Conservation (phyloP, 106 monocot genomes). For the Amphibolis antarctica region DNA sequence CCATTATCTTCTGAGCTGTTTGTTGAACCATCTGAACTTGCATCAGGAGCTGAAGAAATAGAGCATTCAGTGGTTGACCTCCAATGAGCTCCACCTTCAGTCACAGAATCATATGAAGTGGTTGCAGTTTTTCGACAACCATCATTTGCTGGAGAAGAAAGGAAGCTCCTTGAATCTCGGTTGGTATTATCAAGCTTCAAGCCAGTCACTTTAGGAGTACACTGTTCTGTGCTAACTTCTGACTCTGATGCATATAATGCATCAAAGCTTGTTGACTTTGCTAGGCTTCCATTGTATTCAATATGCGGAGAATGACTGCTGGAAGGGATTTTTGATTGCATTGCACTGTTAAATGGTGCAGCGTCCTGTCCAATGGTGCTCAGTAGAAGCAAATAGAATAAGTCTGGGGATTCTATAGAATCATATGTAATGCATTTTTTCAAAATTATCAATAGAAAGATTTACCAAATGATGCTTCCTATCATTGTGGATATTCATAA, state of each 20-base stretch:
- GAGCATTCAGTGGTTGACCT: conserved; percentile 46
- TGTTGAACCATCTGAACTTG: conserved; percentile 47
- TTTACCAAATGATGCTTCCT: too few species aligned
- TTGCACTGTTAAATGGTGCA: conserved; percentile 2
- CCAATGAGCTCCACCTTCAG: conserved; percentile 6
- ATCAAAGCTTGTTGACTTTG: conserved; percentile 65
- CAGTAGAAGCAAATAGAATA: neutral
- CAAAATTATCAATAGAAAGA: too few species aligned
- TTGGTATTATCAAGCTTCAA: conserved; percentile 13
- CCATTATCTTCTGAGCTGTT: conserved; percentile 62
- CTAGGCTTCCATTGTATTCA: conserved; percentile 31
- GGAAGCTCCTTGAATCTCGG: conserved; percentile 22
- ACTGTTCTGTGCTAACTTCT: conserved; percentile 50
- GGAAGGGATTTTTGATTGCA: conserved; percentile 27
- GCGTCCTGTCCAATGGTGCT: conserved; percentile 26
- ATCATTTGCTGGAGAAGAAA: conserved; percentile 35
- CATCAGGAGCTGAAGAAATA: conserved; percentile 35
- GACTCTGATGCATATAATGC: conserved; percentile 52
- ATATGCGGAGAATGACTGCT: conserved; percentile 20
- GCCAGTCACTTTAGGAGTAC: conserved; percentile 39
- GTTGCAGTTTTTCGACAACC: conserved; percentile 25
- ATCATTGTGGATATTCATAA: too few species aligned
- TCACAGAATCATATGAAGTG: conserved; percentile 10
- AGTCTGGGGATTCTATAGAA: too few species aligned
- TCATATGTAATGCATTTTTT: too few species aligned